A percentile compares a stretch with the other conserved stretches of the same genome.
These are phyloP conservation scores for Coriaria nepalensis DNA, from an alignment of 306 rosid species.

Conservation along the genomic window DNA sequence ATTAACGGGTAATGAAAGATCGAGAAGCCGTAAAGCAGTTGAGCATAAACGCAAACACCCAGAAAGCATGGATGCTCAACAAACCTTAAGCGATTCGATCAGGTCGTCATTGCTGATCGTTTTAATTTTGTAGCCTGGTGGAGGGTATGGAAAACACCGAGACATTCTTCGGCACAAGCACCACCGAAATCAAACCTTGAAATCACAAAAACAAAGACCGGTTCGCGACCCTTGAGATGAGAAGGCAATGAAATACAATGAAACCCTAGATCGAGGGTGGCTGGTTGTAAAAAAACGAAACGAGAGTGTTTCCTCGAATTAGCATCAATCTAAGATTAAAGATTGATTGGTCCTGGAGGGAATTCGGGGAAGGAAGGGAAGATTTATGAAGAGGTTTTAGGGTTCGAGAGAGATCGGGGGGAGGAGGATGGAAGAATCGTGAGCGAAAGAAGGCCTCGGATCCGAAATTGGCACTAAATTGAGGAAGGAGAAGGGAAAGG, in stretches of 20 bases:
- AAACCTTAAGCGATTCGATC: constrained; percentile 29
- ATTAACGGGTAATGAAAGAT: constrained; percentile 2
- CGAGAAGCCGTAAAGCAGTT: constrained; percentile 12
- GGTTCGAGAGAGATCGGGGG: no score
- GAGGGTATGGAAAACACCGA: constrained; percentile 27
- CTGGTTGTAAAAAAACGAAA: no score
- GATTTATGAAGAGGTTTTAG: no score
- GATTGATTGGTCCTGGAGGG: no score
- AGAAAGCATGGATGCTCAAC: constrained; percentile 19
- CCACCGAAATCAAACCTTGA: neutral
- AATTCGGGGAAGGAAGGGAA: no score
- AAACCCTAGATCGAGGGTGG: constrained; percentile 9
- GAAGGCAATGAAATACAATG: neutral
- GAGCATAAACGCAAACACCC: constrained; percentile 24
- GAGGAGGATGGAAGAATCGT: no score
- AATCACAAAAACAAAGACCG: neutral
- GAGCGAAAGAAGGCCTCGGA: no score
- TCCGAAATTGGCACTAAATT: no score
- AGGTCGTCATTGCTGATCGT: constrained; percentile 15
- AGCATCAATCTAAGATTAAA: no score
- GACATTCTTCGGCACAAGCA: constrained; percentile 12
- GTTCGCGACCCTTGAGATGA: neutral
- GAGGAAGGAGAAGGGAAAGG: no score
- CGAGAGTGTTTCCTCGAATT: no score
- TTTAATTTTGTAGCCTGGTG: constrained; percentile 19